These are phyloP conservation scores for Salvia sclarea DNA, from an alignment of 305 asterid genomes.

Conservation along the genomic window DNA sequence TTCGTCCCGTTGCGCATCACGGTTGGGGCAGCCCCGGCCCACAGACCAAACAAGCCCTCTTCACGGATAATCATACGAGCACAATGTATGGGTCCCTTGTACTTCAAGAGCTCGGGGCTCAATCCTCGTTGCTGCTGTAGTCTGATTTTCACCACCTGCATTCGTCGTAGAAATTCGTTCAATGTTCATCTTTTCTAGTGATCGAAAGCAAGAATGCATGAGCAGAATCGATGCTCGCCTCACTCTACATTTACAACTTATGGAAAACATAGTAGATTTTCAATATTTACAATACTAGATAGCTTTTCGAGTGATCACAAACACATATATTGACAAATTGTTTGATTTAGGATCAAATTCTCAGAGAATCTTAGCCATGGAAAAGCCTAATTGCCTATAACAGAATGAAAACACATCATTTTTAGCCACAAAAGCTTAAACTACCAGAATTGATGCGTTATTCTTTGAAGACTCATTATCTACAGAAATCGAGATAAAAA, in stretches of 20 bases:
- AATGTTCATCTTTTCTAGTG: not conserved
- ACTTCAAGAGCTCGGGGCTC: conserved; percentile 73
- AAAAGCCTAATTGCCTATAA: conserved; percentile 2
- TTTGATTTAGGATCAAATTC: not conserved
- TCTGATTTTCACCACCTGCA: conserved; percentile 93
- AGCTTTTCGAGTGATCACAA: not conserved
- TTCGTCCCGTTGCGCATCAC: conserved; percentile 97
- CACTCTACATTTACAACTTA: not conserved
- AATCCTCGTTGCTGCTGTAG: conserved; percentile 95
- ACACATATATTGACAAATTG: not conserved
- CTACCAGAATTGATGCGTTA: conserved; percentile 15
- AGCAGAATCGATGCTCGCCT: not conserved
- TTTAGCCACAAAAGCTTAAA: not conserved
- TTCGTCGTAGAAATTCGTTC: conserved; percentile 13
- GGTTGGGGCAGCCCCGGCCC: conserved; percentile 97
- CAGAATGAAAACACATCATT: not conserved
- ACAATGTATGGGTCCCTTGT: conserved; percentile 93
- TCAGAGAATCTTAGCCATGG: not conserved
- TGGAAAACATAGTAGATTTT: conserved; percentile 16
- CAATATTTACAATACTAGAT: not conserved
- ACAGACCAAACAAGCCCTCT: conserved; percentile 84
- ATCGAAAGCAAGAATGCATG: not conserved
- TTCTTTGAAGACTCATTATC: not conserved
- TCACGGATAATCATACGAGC: conserved; percentile 70
- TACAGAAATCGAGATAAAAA: not conserved